Percentiles rank a stretch among this genome's conserved stretches.
These are phyloP conservation scores for Pichia rugopelliculosa DNA, from an alignment of 805 yeast genomes.

Conservation along the genomic window DNA sequence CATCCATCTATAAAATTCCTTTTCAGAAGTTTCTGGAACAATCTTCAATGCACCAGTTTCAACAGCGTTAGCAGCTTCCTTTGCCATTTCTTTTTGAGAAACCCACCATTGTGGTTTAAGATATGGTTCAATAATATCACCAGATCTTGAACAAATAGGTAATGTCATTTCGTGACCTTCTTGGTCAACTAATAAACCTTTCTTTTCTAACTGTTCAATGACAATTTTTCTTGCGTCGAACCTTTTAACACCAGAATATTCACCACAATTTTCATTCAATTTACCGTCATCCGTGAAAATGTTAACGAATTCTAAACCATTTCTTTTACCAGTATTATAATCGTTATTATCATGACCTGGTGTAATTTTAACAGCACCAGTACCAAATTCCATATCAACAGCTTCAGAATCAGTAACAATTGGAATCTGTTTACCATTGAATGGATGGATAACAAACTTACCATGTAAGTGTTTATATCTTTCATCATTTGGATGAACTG, in stretches of 20 bases:
- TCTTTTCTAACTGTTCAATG: conserved; percentile 67
- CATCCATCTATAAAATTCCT: conserved; percentile 93
- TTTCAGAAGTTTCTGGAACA: conserved; percentile 82
- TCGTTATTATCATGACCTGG: conserved; percentile 98
- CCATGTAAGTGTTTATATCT: conserved; percentile 95
- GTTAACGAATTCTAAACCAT: conserved; percentile 78
- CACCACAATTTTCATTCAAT: conserved; percentile 88
- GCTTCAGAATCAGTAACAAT: conserved; percentile 86
- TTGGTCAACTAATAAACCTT: conserved; percentile 74
- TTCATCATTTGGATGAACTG: conserved; percentile 92
- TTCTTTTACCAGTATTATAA: conserved; percentile 94
- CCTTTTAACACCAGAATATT: conserved; percentile 85
- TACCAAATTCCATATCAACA: conserved; percentile 98
- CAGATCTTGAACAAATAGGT: conserved; percentile 92
- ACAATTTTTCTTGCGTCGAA: conserved; percentile 88
- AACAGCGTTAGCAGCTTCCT: conserved; percentile 79
- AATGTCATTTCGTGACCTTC: conserved; percentile 93
- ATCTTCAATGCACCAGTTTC: conserved; percentile 73
- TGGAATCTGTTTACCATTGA: conserved; percentile 77
- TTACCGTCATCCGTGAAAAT: conserved; percentile 89
- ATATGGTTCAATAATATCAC: conserved; percentile 93
- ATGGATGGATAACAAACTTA: conserved; percentile 84
- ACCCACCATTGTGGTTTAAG: conserved; percentile 99
- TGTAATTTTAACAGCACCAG: conserved; percentile 99
- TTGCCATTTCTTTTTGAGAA: conserved; percentile 80